phyloP scores from a whole-genome alignment of 306 rosid species.

The Potentilla sterilis region DNA sequence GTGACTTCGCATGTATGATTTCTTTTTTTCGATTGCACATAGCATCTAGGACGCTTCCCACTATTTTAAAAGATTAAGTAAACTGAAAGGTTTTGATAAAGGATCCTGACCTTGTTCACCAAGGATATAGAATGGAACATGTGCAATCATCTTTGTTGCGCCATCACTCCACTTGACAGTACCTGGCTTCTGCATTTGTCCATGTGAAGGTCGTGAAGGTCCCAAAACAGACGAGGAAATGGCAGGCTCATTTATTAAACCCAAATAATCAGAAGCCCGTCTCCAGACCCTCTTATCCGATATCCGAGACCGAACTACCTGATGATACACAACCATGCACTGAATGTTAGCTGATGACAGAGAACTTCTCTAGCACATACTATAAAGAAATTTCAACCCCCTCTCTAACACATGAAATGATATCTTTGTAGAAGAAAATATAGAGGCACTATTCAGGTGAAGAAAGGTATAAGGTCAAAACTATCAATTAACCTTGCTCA shows the following conservation, averaged over 20 bases:
- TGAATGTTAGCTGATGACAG: background rate
- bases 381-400: background rate
- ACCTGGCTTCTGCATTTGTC: slow-evolving; percentile 59
- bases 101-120: slow-evolving; percentile 62
- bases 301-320: slow-evolving; percentile 89
- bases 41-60: background rate
- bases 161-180: slow-evolving; percentile 84
- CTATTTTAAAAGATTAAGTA: background rate
- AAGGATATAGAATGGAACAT: slow-evolving; percentile 85
- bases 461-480: slow-evolving; percentile 6
- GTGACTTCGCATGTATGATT: no score
- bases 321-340: slow-evolving; percentile 29
- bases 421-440: background rate
- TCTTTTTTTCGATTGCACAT: background rate
- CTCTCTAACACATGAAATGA: background rate
- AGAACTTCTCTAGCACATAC: background rate
- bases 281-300: slow-evolving; percentile 82
- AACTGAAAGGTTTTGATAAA: background rate
- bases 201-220: slow-evolving; percentile 64
- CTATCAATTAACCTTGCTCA: slow-evolving; percentile 70
- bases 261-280: slow-evolving; percentile 88
- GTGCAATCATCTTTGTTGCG: slow-evolving; percentile 77
- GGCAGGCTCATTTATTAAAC: slow-evolving; percentile 85
- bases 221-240: slow-evolving; percentile 84
- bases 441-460: background rate